Base-by-base conservation (phyloP, 1,139 yeast species). In the Hyphopichia fennica region DNA sequence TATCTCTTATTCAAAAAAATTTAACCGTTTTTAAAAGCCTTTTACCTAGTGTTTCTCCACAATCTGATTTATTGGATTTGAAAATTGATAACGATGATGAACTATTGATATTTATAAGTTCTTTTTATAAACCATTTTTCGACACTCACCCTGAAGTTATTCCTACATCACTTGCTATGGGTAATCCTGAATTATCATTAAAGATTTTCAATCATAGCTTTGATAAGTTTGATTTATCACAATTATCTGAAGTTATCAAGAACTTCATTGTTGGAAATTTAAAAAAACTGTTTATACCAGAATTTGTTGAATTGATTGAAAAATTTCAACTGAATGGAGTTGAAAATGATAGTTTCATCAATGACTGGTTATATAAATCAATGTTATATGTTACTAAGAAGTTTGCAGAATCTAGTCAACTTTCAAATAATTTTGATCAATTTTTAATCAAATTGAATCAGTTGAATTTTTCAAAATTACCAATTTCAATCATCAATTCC, bases 381-480 rank as follows among this genome's bases (percentile, higher is more conserved):
- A 67, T 77, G 51, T 58, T 86, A 8, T 82, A 77, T 54, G 68
- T 83, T 33, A 86, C 91, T 10, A 84, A 80, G 52, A 69, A 74
- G 45, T 71, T 84, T 50, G 84, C 93, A 1, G 87, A 84, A 52
- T 60, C 65, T n/a, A 18, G 10, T 18, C 14, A 35, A 8, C 52
- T 76, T 13, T 62, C 77, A 0, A 44, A 41, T 0, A 57, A 63
- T 10, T 77, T 81, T 49, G 40, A 48, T 14, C 25, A 35, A 0
- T 67, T 69, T 39, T 44, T 72, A 39, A 38, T 59, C 7, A 39
- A 38, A 34, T 14, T 35, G 20, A 2, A 15, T 10, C 36, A 33
- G 14, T 1, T 40, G 45, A 2, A 23, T 39, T 46, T 81, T 10
- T 72, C 83, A 76, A 58, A 65, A 8, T 70, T 81, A 11, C 77